These are phyloP conservation scores for Globisporangium nagaii DNA, from an alignment of 352 stramenopile species.

Conservation along the genomic window DNA sequence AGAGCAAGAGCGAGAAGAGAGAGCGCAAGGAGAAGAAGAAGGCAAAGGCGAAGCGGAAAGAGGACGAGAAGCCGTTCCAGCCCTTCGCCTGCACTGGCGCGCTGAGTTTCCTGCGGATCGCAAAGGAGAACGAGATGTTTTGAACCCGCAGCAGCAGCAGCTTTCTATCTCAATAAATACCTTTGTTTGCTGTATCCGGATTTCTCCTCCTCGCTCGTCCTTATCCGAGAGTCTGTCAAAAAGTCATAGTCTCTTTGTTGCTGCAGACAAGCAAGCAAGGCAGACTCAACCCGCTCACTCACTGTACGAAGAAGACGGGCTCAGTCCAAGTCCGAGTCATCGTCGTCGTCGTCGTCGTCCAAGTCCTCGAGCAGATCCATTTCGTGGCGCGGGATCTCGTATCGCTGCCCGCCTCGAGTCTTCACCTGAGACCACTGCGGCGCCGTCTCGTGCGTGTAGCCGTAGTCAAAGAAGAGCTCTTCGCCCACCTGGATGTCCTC, in stretches of 20 bases:
- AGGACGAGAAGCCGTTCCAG: slow-evolving; percentile 28
- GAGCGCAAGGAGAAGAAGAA: slow-evolving; percentile 19
- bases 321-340: slow-evolving; percentile 9
- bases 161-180: slow-evolving; percentile 7
- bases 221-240: too few species aligned
- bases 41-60: slow-evolving; percentile 16
- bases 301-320: too few species aligned
- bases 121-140: slow-evolving; percentile 77
- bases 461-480: slow-evolving; percentile 80
- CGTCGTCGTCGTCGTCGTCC: slow-evolving; percentile 5
- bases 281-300: not conserved
- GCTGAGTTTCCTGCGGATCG: slow-evolving; percentile 45
- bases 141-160: slow-evolving; percentile 18
- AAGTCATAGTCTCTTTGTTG: too few species aligned
- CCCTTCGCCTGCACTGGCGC: slow-evolving; percentile 67
- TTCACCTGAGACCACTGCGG: slow-evolving; percentile 54
- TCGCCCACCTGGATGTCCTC: slow-evolving; percentile 81
- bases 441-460: slow-evolving; percentile 57
- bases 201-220: not conserved
- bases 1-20: slow-evolving; percentile 12
- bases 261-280: too few species aligned
- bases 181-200: not conserved
- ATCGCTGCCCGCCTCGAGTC: slow-evolving; percentile 1
- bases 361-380: slow-evolving; percentile 6
- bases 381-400: slow-evolving; percentile 1